A percentile compares a stretch with the other conserved stretches of the same genome.
Conservation (phyloP, 306 rosid species). For the Vigna unguiculata region DNA sequence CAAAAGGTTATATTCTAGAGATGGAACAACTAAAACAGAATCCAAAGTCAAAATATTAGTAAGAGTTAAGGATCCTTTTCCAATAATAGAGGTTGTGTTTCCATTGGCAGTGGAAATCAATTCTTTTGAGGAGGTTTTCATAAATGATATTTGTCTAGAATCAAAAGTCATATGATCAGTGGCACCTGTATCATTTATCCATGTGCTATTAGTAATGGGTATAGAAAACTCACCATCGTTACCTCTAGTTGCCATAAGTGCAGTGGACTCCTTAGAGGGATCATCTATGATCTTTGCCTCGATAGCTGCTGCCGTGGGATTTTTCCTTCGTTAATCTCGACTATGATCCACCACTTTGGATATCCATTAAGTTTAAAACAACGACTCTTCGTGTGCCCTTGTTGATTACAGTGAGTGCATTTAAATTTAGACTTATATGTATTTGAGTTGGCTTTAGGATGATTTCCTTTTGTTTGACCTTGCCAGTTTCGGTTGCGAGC, state of each 20-base stretch:
- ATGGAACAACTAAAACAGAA: no score
- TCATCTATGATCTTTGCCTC: background rate
- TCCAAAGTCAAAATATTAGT: background rate
- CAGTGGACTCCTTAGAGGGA: background rate
- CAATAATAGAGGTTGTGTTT: background rate
- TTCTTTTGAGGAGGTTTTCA: background rate
- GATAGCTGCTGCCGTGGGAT: background rate
- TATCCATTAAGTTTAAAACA: constrained; percentile 9
- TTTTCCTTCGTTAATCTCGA: background rate
- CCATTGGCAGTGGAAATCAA: background rate
- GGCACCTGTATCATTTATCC: background rate
- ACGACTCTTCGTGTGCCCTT: background rate
- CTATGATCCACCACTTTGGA: background rate
- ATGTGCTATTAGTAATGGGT: constrained; percentile 8
- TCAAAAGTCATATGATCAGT: constrained; percentile 3
- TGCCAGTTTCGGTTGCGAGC: background rate
- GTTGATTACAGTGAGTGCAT: constrained; percentile 1
- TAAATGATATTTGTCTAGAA: constrained; percentile 1
- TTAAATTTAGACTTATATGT: background rate
- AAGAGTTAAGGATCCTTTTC: background rate
- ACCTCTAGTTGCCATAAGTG: background rate
- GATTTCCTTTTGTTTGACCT: background rate
- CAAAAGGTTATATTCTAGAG: no score
- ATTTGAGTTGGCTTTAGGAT: background rate
- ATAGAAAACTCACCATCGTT: background rate